phyloP scores from a whole-genome alignment of 108 stramenopile species.

The Cyclotella atomus region DNA sequence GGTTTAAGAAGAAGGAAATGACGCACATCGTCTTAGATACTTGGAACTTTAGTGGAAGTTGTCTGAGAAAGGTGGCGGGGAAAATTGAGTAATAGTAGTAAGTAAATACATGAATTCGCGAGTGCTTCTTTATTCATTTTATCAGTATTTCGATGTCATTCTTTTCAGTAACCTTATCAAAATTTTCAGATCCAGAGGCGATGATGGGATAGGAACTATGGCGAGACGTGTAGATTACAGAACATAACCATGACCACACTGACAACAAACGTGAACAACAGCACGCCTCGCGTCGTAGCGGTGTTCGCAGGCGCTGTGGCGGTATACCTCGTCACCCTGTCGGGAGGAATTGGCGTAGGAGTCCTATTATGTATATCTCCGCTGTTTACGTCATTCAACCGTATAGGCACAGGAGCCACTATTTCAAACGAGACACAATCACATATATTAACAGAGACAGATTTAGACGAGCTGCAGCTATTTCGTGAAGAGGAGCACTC shows the following conservation, averaged over 20 bases:
- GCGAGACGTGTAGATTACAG: too few species aligned
- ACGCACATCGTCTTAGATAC: too few species aligned
- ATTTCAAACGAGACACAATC: background rate
- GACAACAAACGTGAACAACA: background rate
- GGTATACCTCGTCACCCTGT: background rate
- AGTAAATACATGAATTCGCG: too few species aligned
- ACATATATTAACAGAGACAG: background rate
- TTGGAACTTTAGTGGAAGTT: too few species aligned
- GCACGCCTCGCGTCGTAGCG: constrained; percentile 6
- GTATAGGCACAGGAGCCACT: background rate
- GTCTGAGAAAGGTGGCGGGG: too few species aligned
- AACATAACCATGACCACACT: background rate
- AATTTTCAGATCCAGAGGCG: too few species aligned
- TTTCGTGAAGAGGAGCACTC: constrained; percentile 16
- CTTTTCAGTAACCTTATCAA: too few species aligned
- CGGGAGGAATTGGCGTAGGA: constrained; percentile 17
- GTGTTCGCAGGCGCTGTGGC: constrained; percentile 1
- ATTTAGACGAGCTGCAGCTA: constrained; percentile 7
- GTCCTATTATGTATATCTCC: constrained; percentile 12
- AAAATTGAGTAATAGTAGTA: too few species aligned
- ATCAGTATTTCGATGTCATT: too few species aligned
- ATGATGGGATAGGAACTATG: too few species aligned
- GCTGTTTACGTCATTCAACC: constrained; percentile 13
- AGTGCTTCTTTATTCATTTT: too few species aligned
- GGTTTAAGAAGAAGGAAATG: too few species aligned